Evolutionary conservation across 768 basidiomycete genomes (phyloP).

Genomic region (Fomitopsis serialis): DNA sequence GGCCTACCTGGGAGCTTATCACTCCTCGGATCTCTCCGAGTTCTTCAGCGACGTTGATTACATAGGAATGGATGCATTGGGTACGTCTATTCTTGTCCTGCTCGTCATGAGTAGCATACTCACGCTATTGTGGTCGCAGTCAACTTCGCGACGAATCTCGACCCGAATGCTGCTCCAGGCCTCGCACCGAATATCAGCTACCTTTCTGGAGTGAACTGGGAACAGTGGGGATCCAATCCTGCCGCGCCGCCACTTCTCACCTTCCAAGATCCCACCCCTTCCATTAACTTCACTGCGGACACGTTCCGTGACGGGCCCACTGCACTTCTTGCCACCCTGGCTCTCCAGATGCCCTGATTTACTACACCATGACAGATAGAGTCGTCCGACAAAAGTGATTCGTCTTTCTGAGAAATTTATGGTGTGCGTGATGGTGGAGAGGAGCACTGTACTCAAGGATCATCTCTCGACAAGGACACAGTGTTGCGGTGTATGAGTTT

Average conservation of each 20-base stretch:
- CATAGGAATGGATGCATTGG: not conserved
- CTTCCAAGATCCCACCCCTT: not conserved
- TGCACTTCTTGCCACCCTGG: no score
- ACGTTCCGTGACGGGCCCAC: not conserved
- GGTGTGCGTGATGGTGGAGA: no score
- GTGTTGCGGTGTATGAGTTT: no score
- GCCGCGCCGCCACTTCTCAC: not conserved
- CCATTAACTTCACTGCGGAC: not conserved
- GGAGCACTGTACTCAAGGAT: no score
- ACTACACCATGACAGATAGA: no score
- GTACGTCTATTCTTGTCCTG: conserved; percentile 31
- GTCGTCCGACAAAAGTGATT: no score
- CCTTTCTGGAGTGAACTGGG: not conserved
- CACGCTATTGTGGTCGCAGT: conserved; percentile 14
- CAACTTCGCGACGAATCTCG: conserved; percentile 34
- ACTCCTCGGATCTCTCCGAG: not conserved
- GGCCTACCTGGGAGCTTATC: not conserved
- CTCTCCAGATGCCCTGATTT: conserved; percentile 2
- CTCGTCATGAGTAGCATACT: conserved; percentile 26
- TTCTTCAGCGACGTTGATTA: not conserved
- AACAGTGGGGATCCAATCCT: not conserved
- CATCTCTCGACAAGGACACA: no score
- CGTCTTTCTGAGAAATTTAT: no score
- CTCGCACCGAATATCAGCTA: not conserved
- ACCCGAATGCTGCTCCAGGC: conserved; percentile 34